Evolutionary conservation across 352 stramenopile genomes (phyloP), one percentile per base, ranked within the genome.

Genomic region (Pythium chondricola): DNA sequence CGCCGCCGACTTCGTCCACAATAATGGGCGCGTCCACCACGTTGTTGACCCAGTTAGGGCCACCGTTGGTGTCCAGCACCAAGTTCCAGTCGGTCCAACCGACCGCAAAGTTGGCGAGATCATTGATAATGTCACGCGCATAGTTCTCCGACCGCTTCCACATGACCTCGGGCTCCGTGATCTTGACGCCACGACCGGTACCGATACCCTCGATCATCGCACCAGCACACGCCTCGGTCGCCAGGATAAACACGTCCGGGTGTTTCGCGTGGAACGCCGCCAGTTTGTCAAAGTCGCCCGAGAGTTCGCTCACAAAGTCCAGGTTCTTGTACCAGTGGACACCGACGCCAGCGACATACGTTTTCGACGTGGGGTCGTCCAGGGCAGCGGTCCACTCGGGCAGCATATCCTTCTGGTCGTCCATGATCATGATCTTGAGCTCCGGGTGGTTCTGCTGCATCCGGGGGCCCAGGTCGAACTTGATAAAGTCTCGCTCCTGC

Each of bases 41-140:
- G 51, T 94, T 93, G 21, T 62, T 43, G 18, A 71, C 59, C 73
- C 85, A 90, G 32, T 77, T 91, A 5, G 88, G 88, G 0, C 85
- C 88, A 33, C 74, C 74, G 8, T 45, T 66, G 26, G 61, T 74
- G 61, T 88, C 69, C n/a, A 97, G 71, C 45, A 77, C 60, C 25
- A 96, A 43, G 52, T 96, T 96, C 82, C 85, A 96, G 67, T 96
- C 83, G 24, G 64, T 88, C 83, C 85, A 97, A 13, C 79, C 83
- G 2, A 63, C 60, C 9, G 81, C 75, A 47, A 78, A 82, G 63
- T 88, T 89, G 42, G 71, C 66, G 16, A 96, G 46, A 59, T 96
- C 85, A 18, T 76, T 69, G 48, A 97, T 82, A 46, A 97, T 93
- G 56, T 96, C 81, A 25, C 83, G 78, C 14, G 73, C 76, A 42